Base-by-base conservation (phyloP, 2,329 filamentous ascomycete genomes). In the Endocalyx cinctus region DNA sequence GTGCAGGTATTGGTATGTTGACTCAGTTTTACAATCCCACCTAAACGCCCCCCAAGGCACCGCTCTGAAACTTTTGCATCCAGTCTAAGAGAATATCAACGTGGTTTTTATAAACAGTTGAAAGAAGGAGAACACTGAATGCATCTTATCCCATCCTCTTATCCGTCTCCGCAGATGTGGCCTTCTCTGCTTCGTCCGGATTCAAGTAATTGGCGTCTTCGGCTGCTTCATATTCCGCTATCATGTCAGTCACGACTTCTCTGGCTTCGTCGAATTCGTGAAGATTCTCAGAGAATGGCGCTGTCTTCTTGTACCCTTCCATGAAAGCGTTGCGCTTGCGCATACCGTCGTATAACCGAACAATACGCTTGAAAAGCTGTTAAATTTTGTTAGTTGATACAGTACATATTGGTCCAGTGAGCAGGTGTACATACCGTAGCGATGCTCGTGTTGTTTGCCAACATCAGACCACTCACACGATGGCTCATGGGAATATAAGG, bases 401-500 rank as follows among this genome's bases (percentile, higher is more conserved):
- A 23, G 20, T 23, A n/a, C 20, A 6, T 25, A 17, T 8, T 5
- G 16, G 13, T 19, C 17, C 17, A 6, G 17, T 18, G 17, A 19
- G n/a, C 10, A 17, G 45, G 74, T 51, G n/a, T 23, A 23, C 20
- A n/a, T 67, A 82, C 79, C 16, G 92, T 96, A 29, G 90, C 87
- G 48, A 98, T 94, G 45, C 89, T 94, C 0, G 92, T 98, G 59
- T 98, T 92, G 57, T 98, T 98, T 10, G 92, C 92, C 39, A 98
- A 70, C 92, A 98, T 98, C 38, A 98, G 74, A 3, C 92, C 92
- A 45, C 87, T 95, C 34, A 98, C 92, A 30, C 92, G 83, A 57
- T 96, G 88, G 47, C 86, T 87, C 68, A 94, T 94, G 35, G 87
- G 84, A 26, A 96, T 84, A 56, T 98, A 97, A 2, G 94, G 94